Base-by-base conservation (phyloP, 106 monocot genomes). In the Allium fistulosum region DNA sequence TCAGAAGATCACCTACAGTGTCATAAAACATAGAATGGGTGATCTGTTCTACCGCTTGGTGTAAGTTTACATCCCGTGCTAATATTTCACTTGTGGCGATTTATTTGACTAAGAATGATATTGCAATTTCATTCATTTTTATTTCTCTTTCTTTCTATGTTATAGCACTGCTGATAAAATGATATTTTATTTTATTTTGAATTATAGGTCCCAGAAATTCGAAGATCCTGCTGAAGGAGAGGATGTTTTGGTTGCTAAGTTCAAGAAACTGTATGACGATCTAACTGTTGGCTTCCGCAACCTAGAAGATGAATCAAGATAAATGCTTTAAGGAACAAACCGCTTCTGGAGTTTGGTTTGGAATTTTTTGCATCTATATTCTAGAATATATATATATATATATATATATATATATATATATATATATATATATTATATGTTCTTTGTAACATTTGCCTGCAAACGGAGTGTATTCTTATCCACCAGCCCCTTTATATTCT, bases 151-250 rank as follows among this genome's bases (percentile, higher is more conserved):
- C 16, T 59, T 9, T n/a, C 6, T 18, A 28, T 11, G 12, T 10
- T 10, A 1, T 6, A 11, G 26, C 4, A 26, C 14, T 8, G 9
- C 8, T 28, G 10, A 61, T 11, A n/a, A 17, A 26, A 12, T 7
- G 27, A 64, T 63, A 13, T 63, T 10, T n/a, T 51, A 50, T 49
- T 11, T 72, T 72, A 46, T 26, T 22, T 16, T 11, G 17, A 57
- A 26, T 37, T 61, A 61, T 56, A 99, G 99, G 82, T 99, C 99
- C 47, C 99, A 99, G 75, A 99, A 99, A 75, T 99, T 99, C 59
- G 99, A 99, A 81, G 99, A 99, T 70, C 99, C 99, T 56, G 99
- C 93, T 11, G 99, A 99, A 71, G 99, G 99, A 4, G 90, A 99
- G 87, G 99, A 83, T 4, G 93, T 55, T 17, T 79, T 99, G 9